phyloP scores from a whole-genome alignment of 768 basidiomycete species.

The Asterophora lycoperdoides region DNA sequence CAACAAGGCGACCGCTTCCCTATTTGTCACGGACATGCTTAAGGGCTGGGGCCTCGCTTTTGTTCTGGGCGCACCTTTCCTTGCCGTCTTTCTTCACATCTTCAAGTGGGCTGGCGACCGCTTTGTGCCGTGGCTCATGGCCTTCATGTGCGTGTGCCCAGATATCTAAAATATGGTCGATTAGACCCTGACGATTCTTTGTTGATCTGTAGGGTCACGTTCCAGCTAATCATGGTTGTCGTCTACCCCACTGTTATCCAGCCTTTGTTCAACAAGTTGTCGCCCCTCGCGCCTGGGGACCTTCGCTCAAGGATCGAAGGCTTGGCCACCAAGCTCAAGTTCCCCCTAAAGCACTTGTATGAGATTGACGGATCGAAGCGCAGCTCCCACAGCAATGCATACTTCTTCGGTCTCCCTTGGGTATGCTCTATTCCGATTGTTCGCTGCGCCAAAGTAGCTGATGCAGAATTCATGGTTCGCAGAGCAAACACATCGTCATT shows the following conservation, averaged over 20 bases:
- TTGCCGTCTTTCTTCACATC: conserved; percentile 82
- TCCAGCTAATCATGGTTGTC: conserved; percentile 83
- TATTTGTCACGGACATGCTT: conserved; percentile 77
- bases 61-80: conserved; percentile 77
- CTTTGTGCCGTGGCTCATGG: conserved; percentile 93
- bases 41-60: conserved; percentile 75
- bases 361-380: conserved; percentile 98
- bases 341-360: conserved; percentile 92
- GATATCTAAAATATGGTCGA: neutral
- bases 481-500: conserved; percentile 94
- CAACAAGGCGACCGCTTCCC: conserved; percentile 82
- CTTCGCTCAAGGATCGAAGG: conserved; percentile 73
- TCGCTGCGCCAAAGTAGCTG: neutral
- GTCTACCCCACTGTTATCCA: conserved; percentile 86
- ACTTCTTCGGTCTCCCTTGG: conserved; percentile 97
- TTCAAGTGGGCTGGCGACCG: conserved; percentile 92
- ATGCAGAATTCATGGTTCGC: neutral
- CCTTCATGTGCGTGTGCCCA: conserved; percentile 66
- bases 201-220: conserved; percentile 49
- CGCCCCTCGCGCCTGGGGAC: conserved; percentile 74
- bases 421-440: conserved; percentile 34
- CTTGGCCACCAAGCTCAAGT: conserved; percentile 77
- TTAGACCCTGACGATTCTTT: neutral
- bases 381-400: conserved; percentile 95
- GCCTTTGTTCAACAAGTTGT: conserved; percentile 96